Evolutionary conservation across 208 protist species (phyloP).

Genomic region (Leishmania arabica): DNA sequence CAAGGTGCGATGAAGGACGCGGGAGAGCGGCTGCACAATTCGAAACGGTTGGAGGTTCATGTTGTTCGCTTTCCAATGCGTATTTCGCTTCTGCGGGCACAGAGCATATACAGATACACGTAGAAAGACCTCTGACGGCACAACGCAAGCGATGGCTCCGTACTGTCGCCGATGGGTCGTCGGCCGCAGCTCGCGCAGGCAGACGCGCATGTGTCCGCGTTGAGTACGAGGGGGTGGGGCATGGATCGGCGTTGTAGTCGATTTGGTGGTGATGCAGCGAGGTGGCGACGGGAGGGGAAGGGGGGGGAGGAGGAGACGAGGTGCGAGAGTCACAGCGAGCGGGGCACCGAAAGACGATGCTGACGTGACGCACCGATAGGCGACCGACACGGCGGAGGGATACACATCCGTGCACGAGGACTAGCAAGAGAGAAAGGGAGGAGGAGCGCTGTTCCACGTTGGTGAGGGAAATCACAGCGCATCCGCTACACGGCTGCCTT

Average conservation of each 20-base stretch:
- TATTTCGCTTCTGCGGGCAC: neutral
- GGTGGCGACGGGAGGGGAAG: neutral
- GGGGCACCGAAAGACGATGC: neutral
- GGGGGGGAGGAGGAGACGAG: neutral
- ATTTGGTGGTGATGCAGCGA: neutral
- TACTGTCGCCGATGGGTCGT: neutral
- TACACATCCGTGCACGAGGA: neutral
- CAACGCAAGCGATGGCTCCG: neutral
- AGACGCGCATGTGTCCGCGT: neutral
- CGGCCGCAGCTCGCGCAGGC: neutral
- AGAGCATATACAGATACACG: neutral
- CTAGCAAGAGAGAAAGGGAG: neutral
- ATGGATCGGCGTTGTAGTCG: neutral
- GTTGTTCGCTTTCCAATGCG: neutral
- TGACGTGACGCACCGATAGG: neutral
- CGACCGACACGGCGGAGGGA: neutral
- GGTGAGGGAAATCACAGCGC: neutral
- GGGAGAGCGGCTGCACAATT: constrained; percentile 47
- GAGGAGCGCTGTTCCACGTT: neutral
- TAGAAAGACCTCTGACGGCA: neutral
- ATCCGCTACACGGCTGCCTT: neutral
- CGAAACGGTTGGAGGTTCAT: constrained; percentile 70
- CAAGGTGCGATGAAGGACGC: constrained; percentile 45
- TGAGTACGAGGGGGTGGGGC: neutral
- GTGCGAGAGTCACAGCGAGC: neutral